Evolutionary conservation across 1,284 basidiomycete genomes (phyloP).

Genomic region (Tilletia indica): DNA sequence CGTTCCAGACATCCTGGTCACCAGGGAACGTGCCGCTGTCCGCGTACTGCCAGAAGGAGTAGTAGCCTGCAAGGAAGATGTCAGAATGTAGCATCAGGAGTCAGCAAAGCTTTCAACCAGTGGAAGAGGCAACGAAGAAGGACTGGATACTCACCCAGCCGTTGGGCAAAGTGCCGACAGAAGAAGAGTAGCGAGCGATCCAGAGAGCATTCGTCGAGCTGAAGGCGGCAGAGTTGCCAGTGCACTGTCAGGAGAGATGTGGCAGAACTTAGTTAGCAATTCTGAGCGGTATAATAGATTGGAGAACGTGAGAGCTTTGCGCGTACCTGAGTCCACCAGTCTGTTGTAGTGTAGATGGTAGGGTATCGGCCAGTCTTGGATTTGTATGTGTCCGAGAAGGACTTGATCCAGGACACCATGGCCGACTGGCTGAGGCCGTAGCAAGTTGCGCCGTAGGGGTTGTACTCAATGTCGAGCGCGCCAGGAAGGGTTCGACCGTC

Average conservation of each 20-base stretch:
- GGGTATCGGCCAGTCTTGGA: slow-evolving; percentile 58
- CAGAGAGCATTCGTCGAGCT: slow-evolving; percentile 63
- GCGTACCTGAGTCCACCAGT: slow-evolving; percentile 63
- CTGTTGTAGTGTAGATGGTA: slow-evolving; percentile 67
- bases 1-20: slow-evolving; percentile 65
- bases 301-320: too few species aligned
- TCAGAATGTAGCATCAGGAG: too few species aligned
- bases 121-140: too few species aligned
- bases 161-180: slow-evolving; percentile 31
- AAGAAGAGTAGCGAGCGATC: slow-evolving; percentile 62
- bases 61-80: slow-evolving; percentile 37
- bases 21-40: slow-evolving; percentile 63
- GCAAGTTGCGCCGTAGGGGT: slow-evolving; percentile 55
- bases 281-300: too few species aligned
- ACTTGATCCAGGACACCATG: slow-evolving; percentile 67
- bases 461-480: slow-evolving; percentile 30
- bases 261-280: too few species aligned
- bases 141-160: slow-evolving; percentile 22
- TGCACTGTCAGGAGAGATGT: slow-evolving; percentile 57
- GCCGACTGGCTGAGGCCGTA: slow-evolving; percentile 63
- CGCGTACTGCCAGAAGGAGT: slow-evolving; percentile 68
- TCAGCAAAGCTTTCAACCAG: too few species aligned
- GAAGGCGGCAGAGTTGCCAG: slow-evolving; percentile 62
- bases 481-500: slow-evolving; percentile 48
- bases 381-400: slow-evolving; percentile 63